These are phyloP conservation scores for Trypanosoma conorhini DNA, from an alignment of 208 protist genomes.

Conservation along the genomic window DNA sequence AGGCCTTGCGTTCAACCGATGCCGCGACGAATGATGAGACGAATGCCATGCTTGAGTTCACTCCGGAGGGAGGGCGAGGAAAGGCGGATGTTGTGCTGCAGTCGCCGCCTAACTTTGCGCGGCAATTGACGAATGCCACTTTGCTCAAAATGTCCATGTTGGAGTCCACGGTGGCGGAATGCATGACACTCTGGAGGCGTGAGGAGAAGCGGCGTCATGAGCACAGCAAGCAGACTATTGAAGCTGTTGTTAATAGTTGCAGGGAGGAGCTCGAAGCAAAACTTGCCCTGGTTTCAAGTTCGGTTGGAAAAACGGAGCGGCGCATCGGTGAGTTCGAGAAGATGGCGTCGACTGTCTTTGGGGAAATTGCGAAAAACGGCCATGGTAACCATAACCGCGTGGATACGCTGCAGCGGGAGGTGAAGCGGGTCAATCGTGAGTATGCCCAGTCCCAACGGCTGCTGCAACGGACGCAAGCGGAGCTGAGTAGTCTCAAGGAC, in stretches of 20 bases:
- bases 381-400: not conserved
- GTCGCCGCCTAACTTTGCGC: not conserved
- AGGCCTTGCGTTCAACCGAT: slow-evolving; percentile 3
- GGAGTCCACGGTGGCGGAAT: slow-evolving; percentile 15
- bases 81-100: not conserved
- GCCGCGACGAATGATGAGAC: slow-evolving; percentile 1
- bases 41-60: not conserved
- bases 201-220: slow-evolving; percentile 13
- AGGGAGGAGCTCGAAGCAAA: slow-evolving; percentile 19
- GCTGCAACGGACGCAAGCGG: slow-evolving; percentile 4
- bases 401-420: not conserved
- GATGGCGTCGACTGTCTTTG: not conserved
- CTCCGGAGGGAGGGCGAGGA: not conserved
- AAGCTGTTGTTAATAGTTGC: not conserved
- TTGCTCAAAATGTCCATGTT: slow-evolving; percentile 24
- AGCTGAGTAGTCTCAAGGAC: slow-evolving; percentile 17
- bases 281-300: slow-evolving; percentile 3
- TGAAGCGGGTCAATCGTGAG: slow-evolving; percentile 4
- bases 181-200: not conserved
- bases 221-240: slow-evolving; percentile 1
- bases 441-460: slow-evolving; percentile 1
- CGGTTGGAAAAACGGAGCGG: slow-evolving; percentile 11
- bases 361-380: not conserved
- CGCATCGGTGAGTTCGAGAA: slow-evolving; percentile 6
- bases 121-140: slow-evolving; percentile 24